Conservation (phyloP, 352 stramenopile species). For the Phytopythium delawarense region DNA sequence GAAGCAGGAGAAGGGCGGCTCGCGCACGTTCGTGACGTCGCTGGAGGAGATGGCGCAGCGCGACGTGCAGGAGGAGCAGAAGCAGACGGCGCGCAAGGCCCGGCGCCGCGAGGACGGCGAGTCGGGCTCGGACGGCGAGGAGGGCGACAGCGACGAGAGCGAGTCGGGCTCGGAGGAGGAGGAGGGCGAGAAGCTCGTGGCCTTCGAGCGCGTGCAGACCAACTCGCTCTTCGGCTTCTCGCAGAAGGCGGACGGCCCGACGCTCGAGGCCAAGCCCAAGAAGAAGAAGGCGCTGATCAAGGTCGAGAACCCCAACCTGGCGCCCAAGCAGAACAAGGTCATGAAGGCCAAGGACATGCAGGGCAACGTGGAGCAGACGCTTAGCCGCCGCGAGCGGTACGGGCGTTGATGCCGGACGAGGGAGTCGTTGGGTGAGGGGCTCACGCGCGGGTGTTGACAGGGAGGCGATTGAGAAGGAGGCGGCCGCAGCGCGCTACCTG, state of each 20-base stretch:
- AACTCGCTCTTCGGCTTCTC: conserved; percentile 73
- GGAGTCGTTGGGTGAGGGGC: not conserved
- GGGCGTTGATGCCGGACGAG: not conserved
- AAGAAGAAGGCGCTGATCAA: conserved; percentile 75
- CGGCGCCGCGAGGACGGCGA: conserved; percentile 41
- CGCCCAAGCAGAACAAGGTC: conserved; percentile 66
- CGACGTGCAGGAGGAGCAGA: conserved; percentile 70
- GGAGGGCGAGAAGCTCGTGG: conserved; percentile 45
- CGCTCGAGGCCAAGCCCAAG: conserved; percentile 54
- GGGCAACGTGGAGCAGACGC: conserved; percentile 52
- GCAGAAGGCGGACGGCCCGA: conserved; percentile 47
- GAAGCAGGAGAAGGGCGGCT: conserved; percentile 63
- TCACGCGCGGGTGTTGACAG: conserved; percentile 9
- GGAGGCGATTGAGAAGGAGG: conserved; percentile 86
- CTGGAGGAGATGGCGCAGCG: conserved; percentile 79
- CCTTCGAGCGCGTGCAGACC: conserved; percentile 74
- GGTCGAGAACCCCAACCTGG: conserved; percentile 81
- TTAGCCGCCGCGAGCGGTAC: conserved; percentile 76
- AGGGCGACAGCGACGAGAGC: conserved; percentile 52
- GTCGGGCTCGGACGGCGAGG: conserved; percentile 36
- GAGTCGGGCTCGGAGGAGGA: conserved; percentile 19
- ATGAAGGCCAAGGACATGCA: conserved; percentile 88
- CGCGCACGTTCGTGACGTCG: conserved; percentile 79
- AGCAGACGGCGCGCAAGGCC: conserved; percentile 62
- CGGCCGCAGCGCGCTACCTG: conserved; percentile 61